Evolutionary conservation across 208 protist genomes (phyloP).

Genomic region (Trypanosoma cruzi): DNA sequence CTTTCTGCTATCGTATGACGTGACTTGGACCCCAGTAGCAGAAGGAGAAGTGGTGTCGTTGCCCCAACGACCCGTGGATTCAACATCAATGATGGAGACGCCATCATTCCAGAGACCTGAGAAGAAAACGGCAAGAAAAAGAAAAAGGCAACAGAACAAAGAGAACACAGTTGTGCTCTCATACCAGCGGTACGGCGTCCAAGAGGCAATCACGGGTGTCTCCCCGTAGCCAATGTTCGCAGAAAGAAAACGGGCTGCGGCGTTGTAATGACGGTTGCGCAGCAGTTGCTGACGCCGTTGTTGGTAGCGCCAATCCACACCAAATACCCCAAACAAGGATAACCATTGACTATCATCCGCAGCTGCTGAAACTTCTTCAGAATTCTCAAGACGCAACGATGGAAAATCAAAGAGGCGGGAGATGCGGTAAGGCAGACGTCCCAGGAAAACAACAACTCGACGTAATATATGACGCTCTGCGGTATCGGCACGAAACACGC

Average conservation of each 20-base stretch:
- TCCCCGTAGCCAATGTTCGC: not conserved
- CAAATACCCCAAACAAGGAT: not conserved
- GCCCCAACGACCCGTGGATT: not conserved
- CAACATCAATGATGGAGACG: not conserved
- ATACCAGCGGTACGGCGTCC: conserved; percentile 27
- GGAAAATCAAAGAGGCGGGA: conserved; percentile 2
- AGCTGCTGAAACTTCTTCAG: not conserved
- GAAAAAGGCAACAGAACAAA: conserved; percentile 4
- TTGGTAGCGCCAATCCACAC: conserved; percentile 4
- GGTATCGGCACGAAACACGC: conserved; percentile 20
- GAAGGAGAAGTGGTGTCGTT: not conserved
- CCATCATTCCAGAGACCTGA: not conserved
- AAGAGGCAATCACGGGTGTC: conserved; percentile 1
- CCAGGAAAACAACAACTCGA: not conserved
- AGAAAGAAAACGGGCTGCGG: not conserved
- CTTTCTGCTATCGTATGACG: not conserved
- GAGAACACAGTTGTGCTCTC: conserved; percentile 18
- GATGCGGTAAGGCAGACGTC: conserved; percentile 6
- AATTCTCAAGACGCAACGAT: not conserved
- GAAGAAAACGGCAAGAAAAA: conserved; percentile 9
- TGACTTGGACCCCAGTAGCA: not conserved
- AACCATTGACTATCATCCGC: not conserved
- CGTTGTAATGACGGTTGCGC: conserved; percentile 24
- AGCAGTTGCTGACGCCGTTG: conserved; percentile 2
- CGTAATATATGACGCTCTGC: conserved; percentile 13